Conservation (phyloP, 495 filamentous ascomycete species). For the Penicillium manginii region DNA sequence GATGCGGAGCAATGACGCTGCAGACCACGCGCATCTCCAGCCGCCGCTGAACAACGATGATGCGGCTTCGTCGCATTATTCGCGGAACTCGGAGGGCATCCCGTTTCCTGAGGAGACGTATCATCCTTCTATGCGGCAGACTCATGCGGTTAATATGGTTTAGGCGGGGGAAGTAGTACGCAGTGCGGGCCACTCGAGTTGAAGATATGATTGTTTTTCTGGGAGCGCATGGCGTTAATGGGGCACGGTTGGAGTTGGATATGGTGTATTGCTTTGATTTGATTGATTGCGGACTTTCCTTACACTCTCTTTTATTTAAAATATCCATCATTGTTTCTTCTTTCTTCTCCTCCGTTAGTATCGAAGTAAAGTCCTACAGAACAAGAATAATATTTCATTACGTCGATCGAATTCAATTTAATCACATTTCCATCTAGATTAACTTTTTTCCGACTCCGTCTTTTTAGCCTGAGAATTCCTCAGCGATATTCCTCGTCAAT, state of each 20-base stretch:
- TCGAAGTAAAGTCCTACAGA: too few species aligned
- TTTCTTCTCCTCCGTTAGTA: too few species aligned
- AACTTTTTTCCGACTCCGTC: neutral
- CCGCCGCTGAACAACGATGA: conserved; percentile 21
- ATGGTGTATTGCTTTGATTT: too few species aligned
- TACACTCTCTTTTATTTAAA: too few species aligned
- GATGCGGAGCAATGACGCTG: conserved; percentile 5
- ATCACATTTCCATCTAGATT: neutral
- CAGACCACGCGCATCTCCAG: neutral
- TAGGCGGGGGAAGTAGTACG: neutral
- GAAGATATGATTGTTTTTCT: neutral
- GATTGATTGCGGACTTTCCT: too few species aligned
- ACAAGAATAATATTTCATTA: too few species aligned
- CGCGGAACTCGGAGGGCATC: conserved; percentile 37
- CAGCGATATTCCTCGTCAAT: conserved; percentile 36
- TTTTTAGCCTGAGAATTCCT: neutral
- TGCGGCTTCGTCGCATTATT: conserved; percentile 44
- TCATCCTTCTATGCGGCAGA: conserved; percentile 42
- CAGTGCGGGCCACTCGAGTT: neutral
- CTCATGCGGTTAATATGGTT: neutral
- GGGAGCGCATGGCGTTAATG: neutral
- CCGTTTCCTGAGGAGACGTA: conserved; percentile 49
- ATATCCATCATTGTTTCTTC: too few species aligned
- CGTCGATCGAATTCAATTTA: too few species aligned
- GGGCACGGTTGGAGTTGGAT: neutral